These are phyloP conservation scores for Auricularia sp. DNA, from an alignment of 768 basidiomycete species.

Conservation along the genomic window DNA sequence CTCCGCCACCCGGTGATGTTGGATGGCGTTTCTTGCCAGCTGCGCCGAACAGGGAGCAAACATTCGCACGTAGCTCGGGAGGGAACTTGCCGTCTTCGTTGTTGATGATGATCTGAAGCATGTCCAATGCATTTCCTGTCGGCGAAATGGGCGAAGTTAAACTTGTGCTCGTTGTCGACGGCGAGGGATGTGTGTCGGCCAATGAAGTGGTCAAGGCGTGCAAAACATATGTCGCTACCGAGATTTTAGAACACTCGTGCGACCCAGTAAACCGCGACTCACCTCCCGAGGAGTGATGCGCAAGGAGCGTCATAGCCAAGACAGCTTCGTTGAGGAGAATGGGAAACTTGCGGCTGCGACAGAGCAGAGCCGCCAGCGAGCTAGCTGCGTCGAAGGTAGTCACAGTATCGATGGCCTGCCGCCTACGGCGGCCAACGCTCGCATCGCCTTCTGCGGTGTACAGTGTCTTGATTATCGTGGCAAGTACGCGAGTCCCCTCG, in stretches of 20 bases:
- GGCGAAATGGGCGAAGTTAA: slow-evolving; percentile 28
- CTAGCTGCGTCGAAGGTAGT: slow-evolving; percentile 44
- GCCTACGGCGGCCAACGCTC: slow-evolving; percentile 37
- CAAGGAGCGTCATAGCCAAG: slow-evolving; percentile 70
- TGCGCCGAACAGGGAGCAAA: slow-evolving; percentile 61
- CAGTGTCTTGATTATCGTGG: slow-evolving; percentile 73
- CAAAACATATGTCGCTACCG: slow-evolving; percentile 50
- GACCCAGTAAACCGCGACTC: slow-evolving; percentile 15
- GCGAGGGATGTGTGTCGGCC: slow-evolving; percentile 21
- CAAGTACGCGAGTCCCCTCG: slow-evolving; percentile 82
- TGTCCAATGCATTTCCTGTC: slow-evolving; percentile 51
- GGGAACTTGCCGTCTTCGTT: slow-evolving; percentile 43
- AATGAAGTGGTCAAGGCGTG: slow-evolving; percentile 46
- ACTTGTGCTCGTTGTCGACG: slow-evolving; percentile 18
- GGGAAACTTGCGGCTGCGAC: slow-evolving; percentile 69
- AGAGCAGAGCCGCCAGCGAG: slow-evolving; percentile 60
- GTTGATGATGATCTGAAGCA: slow-evolving; percentile 51
- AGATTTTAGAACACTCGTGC: background rate
- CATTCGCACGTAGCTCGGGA: slow-evolving; percentile 68
- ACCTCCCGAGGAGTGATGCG: slow-evolving; percentile 58
- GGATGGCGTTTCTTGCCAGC: slow-evolving; percentile 35
- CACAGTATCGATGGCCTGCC: slow-evolving; percentile 42
- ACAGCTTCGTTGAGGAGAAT: slow-evolving; percentile 84
- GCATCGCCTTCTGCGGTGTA: slow-evolving; percentile 26
- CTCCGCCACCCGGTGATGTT: slow-evolving; percentile 30